Evolutionary conservation across 1,284 basidiomycete species (phyloP).

Genomic region (Irpex rosettiformis): DNA sequence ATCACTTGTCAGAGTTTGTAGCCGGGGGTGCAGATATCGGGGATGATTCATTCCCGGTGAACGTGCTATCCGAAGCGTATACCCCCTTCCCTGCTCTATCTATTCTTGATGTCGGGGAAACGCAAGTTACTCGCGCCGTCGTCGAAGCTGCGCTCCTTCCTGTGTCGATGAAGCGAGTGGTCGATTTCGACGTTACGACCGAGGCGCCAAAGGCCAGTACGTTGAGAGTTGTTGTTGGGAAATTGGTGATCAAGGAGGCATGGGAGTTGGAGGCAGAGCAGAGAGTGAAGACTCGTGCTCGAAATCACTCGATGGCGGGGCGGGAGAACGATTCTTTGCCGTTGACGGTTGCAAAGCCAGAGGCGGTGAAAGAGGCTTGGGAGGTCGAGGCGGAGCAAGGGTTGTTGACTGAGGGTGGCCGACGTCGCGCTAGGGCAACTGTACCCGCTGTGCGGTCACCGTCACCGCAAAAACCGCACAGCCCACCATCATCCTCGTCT

Average conservation of each 20-base stretch:
- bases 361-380: constrained; percentile 31
- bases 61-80: constrained; percentile 31
- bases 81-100: constrained; percentile 47
- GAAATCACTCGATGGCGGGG: not conserved
- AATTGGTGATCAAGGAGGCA: constrained; percentile 61
- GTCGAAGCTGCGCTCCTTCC: constrained; percentile 41
- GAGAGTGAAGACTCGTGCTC: constrained; percentile 20
- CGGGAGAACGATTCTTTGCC: not conserved
- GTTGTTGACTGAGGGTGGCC: constrained; percentile 31
- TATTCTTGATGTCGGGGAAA: constrained; percentile 63
- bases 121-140: constrained; percentile 45
- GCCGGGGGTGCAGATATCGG: constrained; percentile 55
- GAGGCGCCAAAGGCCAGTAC: constrained; percentile 51
- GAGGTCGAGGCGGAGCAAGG: constrained; percentile 36
- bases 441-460: constrained; percentile 20
- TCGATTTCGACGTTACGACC: constrained; percentile 51
- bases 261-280: constrained; percentile 76
- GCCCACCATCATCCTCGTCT: constrained; percentile 7
- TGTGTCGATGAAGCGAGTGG: constrained; percentile 34
- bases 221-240: constrained; percentile 60
- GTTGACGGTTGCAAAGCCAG: constrained; percentile 5
- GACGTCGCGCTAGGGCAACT: constrained; percentile 27
- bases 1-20: constrained; percentile 54
- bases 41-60: constrained; percentile 52
- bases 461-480: constrained; percentile 8